Evolutionary conservation across 1,284 basidiomycete genomes (phyloP), one percentile per base, ranked within the genome.

Genomic region (Apiotrichum mycotoxinovorans): DNA sequence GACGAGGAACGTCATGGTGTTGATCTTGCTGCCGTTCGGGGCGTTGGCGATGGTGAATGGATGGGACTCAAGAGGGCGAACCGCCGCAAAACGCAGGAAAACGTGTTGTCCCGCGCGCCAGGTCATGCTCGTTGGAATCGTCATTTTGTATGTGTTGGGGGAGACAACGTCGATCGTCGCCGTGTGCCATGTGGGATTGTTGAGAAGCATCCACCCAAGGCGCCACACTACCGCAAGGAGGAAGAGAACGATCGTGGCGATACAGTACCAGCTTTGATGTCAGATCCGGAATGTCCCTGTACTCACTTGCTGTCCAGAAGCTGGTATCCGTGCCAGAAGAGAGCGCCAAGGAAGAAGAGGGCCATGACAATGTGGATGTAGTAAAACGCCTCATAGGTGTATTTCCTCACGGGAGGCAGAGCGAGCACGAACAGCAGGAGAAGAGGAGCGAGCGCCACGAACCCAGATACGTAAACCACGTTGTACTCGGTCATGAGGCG

Each of bases 31-130:
- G 30, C 30, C 17, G 5, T 18, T 12, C 20, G 3, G 11, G n/a
- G 40, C 40, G 38, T 80, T 65, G 8, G 40, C 25, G 38, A 80
- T 65, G 7, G 79, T 79, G 65, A 80, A 79, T 17, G 80, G 80
- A 60, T 81, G 80, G 25, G 77, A 72, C 41, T 73, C 73, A 27
- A 42, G 40, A 9, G 27, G 20, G n/a, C 50, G 38, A 12, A 30
- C 30, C 8, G n/a, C 37, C 3, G 33, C 11, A 64, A 80, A 73
- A 26, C 79, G 77, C 33, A 81, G 61, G 59, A 79, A 80, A 64
- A 75, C 74, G 63, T 80, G 78, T 62, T 80, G 79, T 3, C 80
- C 80, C 0, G 78, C 75, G 4, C 59, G 56, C 79, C 79, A 80
- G 22, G 52, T 62, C 34, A 77, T 52, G 20, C 27, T 43, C 17